Evolutionary conservation across 2,329 filamentous ascomycete species (phyloP).

Genomic region (Fusarium subglutinans): DNA sequence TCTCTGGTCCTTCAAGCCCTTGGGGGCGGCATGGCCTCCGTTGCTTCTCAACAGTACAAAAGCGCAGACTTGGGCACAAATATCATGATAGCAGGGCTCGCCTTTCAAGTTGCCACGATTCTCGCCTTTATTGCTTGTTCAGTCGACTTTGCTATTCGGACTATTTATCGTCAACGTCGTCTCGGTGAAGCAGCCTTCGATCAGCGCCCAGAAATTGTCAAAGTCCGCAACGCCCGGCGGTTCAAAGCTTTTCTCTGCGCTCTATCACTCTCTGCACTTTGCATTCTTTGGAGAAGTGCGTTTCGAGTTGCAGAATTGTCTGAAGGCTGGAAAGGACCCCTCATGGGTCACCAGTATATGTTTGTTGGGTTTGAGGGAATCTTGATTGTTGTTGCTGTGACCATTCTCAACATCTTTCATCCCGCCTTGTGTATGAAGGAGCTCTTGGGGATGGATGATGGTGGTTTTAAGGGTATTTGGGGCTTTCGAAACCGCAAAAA

Average conservation of each 20-base stretch:
- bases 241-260: conserved; percentile 67
- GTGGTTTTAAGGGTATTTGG: conserved; percentile 42
- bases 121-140: conserved; percentile 62
- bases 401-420: conserved; percentile 54
- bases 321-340: conserved; percentile 67
- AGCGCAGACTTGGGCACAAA: conserved; percentile 58
- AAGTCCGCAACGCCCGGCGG: conserved; percentile 51
- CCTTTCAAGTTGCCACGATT: conserved; percentile 68
- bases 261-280: conserved; percentile 66
- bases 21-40: conserved; percentile 65
- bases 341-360: conserved; percentile 64
- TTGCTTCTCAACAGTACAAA: conserved; percentile 50
- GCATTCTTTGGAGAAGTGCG: conserved; percentile 70
- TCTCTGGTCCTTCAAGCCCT: conserved; percentile 68
- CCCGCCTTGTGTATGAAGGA: conserved; percentile 41
- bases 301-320: conserved; percentile 74
- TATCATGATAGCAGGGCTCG: conserved; percentile 72
- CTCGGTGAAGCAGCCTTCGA: conserved; percentile 50
- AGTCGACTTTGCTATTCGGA: conserved; percentile 59
- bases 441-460: conserved; percentile 40
- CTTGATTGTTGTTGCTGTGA: conserved; percentile 59
- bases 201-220: conserved; percentile 48
- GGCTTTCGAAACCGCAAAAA: conserved; percentile 34
- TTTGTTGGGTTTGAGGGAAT: conserved; percentile 69
- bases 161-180: conserved; percentile 47